Evolutionary conservation across 2,329 filamentous ascomycete genomes (phyloP), one percentile per base, ranked within the genome.

Genomic region (Exophiala alcalophila): DNA sequence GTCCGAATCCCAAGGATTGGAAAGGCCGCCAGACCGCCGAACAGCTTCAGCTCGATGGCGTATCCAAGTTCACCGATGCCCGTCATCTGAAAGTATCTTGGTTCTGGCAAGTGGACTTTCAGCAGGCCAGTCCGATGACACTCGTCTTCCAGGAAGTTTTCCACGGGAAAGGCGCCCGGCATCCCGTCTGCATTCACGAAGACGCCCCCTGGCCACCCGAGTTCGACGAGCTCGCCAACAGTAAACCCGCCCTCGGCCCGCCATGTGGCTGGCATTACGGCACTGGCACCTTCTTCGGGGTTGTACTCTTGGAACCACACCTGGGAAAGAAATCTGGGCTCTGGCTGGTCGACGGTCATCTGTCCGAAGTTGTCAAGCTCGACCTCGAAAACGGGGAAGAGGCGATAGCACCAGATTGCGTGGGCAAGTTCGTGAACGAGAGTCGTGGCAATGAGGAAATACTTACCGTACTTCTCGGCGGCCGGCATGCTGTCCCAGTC

Each of bases 361-460:
- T 14, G 8, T 7, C 28, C 37, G 14, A 8, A 9, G 3, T 19
- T 4, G 4, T 11, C 9, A 6, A 14, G 23, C 32, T 39, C 12
- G 18, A n/a, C 14, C 5, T 40, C 18, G 16, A 23, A n/a, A 7
- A 10, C 9, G n/a, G 26, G 18, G 11, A 29, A 26, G 15, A 37
- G n/a, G 8, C 37, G 28, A 39, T 46, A 18, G 7, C 20, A 30
- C 43, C 43, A 46, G 10, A 46, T 31, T 15, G 37, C 43, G 19
- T 46, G 36, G 7, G 37, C 36, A 7, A 46, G 32, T 15, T 46
- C 37, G 14, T 46, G 43, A 12, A 46, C 26, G 10, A 46, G 21
- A 1, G 32, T 46, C 9, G 32, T 20, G 2, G 36, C 43, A 23
- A 40, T 21, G 11, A 40, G n/a, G 20, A 46, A 25, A 19, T 40